phyloP scores from a whole-genome alignment of 768 basidiomycete genomes.

The Favolaschia claudopus region DNA sequence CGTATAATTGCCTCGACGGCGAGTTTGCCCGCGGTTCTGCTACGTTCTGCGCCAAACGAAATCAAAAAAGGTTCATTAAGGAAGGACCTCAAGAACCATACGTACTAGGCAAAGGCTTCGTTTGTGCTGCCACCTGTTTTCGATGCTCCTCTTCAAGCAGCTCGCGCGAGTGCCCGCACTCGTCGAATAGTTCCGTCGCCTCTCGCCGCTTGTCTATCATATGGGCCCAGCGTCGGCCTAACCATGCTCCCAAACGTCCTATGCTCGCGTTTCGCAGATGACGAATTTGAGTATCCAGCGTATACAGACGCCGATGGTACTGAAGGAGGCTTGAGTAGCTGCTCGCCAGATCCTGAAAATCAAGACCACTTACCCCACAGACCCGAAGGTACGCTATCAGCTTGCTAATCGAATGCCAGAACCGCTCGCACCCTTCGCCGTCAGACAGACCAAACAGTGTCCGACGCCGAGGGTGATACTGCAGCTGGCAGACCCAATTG shows the following conservation, averaged over 20 bases:
- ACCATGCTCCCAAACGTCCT: constrained; percentile 42
- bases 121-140: constrained; percentile 39
- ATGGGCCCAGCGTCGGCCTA: constrained; percentile 25
- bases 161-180: constrained; percentile 14
- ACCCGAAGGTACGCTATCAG: constrained; percentile 42
- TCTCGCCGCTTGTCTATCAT: constrained; percentile 22
- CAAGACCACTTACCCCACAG: constrained; percentile 39
- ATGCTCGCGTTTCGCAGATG: constrained; percentile 32
- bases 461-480: constrained; percentile 38
- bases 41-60: too few species aligned
- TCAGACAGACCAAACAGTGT: constrained; percentile 39
- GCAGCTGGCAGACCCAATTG: constrained; percentile 45
- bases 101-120: not conserved
- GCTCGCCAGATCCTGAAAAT: not conserved
- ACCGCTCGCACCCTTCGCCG: constrained; percentile 42
- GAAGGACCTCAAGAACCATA: too few species aligned
- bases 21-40: not conserved
- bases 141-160: constrained; percentile 41
- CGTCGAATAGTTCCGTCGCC: constrained; percentile 25
- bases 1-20: not conserved
- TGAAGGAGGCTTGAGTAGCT: not conserved
- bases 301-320: constrained; percentile 5
- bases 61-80: too few species aligned
- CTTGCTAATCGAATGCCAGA: constrained; percentile 44
- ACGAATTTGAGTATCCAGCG: constrained; percentile 32